phyloP scores from a whole-genome alignment of 805 yeast species.

The Kodamaea kaohsiungensis region DNA sequence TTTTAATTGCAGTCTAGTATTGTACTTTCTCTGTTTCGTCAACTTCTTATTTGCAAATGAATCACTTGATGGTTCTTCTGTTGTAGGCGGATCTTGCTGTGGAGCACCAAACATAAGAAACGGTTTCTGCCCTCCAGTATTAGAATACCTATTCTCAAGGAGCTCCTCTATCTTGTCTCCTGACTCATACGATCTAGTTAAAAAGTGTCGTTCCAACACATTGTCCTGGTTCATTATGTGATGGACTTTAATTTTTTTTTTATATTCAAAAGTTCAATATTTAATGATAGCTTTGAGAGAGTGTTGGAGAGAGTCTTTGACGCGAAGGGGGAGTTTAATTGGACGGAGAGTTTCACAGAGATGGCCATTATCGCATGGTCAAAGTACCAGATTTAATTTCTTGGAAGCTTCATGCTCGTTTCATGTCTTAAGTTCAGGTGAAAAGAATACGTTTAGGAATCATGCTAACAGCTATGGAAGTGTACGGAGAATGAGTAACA shows the following conservation, averaged over 20 bases:
- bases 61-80: constrained; percentile 2
- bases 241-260: not conserved
- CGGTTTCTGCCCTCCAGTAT: constrained; percentile 49
- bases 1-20: constrained; percentile 44
- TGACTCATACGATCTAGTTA: constrained; percentile 45
- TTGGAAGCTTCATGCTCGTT: not conserved
- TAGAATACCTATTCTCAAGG: constrained; percentile 47
- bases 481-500: constrained; percentile 6
- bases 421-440: not conserved
- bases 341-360: not conserved
- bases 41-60: constrained; percentile 17
- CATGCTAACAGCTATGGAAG: not conserved
- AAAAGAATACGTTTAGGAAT: not conserved
- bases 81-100: constrained; percentile 6
- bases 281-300: not conserved
- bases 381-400: not conserved
- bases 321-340: not conserved
- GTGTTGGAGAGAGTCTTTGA: not conserved
- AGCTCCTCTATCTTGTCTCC: constrained; percentile 39
- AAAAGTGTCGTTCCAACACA: constrained; percentile 47
- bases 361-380: not conserved
- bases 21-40: constrained; percentile 20
- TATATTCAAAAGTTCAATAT: not conserved
- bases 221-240: constrained; percentile 34
- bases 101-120: constrained; percentile 26